These are phyloP conservation scores for Jatropha podagrica DNA, from an alignment of 441 rosid species.

Conservation along the genomic window DNA sequence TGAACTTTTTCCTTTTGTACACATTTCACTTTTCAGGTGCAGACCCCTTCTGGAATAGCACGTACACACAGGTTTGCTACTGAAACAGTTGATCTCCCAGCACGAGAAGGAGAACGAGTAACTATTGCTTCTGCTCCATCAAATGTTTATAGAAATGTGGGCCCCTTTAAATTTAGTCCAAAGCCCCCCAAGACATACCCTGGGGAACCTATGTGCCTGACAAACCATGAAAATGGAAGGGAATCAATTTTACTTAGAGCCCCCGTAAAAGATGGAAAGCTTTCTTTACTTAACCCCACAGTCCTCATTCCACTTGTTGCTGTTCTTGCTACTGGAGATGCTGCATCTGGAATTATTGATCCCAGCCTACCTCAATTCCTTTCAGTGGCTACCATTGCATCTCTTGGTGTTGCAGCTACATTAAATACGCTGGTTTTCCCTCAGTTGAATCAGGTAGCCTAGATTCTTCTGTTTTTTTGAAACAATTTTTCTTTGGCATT, in stretches of 20 bases:
- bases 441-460: conserved; percentile 60
- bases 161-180: conserved; percentile 78
- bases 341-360: conserved; percentile 79
- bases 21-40: conserved; percentile 50
- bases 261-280: conserved; percentile 64
- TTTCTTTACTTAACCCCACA: conserved; percentile 57
- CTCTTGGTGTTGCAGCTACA: conserved; percentile 73
- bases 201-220: conserved; percentile 89
- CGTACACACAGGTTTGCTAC: conserved; percentile 92
- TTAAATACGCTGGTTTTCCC: conserved; percentile 62
- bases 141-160: conserved; percentile 66
- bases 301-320: conserved; percentile 66
- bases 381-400: conserved; percentile 68
- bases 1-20: background rate
- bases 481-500: background rate
- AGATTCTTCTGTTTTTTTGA: conserved; percentile 9
- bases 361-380: conserved; percentile 88
- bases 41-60: conserved; percentile 84
- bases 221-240: conserved; percentile 75
- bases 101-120: conserved; percentile 92
- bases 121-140: conserved; percentile 86
- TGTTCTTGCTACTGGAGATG: conserved; percentile 83
- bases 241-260: conserved; percentile 70
- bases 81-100: conserved; percentile 86
- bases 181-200: conserved; percentile 72